phyloP scores from a whole-genome alignment of 768 basidiomycete genomes.

The Kockovaella imperatae region DNA sequence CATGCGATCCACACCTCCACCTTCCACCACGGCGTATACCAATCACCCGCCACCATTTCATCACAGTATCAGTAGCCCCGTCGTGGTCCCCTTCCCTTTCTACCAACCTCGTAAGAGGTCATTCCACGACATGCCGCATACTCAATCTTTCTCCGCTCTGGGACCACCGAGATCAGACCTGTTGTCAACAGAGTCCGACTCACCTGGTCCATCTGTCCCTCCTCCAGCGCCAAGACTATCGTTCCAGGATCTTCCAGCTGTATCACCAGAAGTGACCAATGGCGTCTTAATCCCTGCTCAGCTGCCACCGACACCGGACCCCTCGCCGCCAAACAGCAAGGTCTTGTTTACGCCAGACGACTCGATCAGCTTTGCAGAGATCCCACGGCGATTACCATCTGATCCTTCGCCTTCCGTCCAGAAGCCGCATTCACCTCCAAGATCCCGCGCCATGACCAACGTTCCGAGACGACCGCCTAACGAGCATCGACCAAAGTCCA shows the following conservation, averaged over 20 bases:
- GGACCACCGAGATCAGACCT: too few relatives aligned
- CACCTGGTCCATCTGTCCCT: slow-evolving; percentile 1
- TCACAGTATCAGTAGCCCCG: too few relatives aligned
- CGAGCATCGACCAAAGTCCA: slow-evolving; percentile 9
- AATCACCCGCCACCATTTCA: not conserved
- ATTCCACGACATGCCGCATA: slow-evolving; percentile 30
- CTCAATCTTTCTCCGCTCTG: slow-evolving; percentile 33
- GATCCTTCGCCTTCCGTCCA: not conserved
- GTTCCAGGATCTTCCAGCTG: slow-evolving; percentile 10
- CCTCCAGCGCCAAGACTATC: slow-evolving; percentile 23
- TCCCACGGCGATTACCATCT: slow-evolving; percentile 18
- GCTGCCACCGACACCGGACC: slow-evolving; percentile 28
- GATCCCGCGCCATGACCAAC: not conserved
- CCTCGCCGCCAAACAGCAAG: slow-evolving; percentile 25
- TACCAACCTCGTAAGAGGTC: slow-evolving; percentile 36
- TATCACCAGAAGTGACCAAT: slow-evolving; percentile 6
- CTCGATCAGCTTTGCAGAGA: slow-evolving; percentile 34
- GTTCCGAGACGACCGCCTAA: not conserved
- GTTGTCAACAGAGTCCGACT: too few relatives aligned
- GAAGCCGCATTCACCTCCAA: not conserved
- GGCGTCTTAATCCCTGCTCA: not conserved
- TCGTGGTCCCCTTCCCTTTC: slow-evolving; percentile 22
- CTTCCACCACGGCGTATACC: slow-evolving; percentile 1
- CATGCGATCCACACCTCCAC: slow-evolving; percentile 7
- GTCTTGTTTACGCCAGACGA: slow-evolving; percentile 18